These are phyloP conservation scores for Lepiota venenata DNA, from an alignment of 768 basidiomycete genomes.

Conservation along the genomic window DNA sequence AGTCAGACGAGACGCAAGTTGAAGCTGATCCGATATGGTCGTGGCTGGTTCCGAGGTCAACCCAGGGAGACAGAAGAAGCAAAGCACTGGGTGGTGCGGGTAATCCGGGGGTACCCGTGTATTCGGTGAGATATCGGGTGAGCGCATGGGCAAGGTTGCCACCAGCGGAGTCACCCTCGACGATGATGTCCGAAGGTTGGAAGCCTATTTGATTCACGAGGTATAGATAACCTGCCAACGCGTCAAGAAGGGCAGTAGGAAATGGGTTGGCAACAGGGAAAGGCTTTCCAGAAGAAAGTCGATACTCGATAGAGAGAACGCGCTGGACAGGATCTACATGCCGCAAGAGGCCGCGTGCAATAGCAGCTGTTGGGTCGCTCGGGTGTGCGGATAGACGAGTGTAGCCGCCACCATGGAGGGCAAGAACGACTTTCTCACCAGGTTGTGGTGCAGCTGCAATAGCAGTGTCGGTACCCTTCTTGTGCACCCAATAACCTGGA, in stretches of 20 bases:
- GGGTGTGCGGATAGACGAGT: conserved; percentile 54
- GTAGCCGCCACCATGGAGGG: conserved; percentile 65
- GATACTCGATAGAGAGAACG: conserved; percentile 67
- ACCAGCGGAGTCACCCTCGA: conserved; percentile 77
- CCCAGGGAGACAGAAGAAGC: conserved; percentile 54
- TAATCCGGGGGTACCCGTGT: conserved; percentile 32
- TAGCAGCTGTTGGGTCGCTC: conserved; percentile 38
- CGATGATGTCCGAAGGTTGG: conserved; percentile 53
- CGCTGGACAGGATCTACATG: conserved; percentile 42
- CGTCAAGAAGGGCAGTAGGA: conserved; percentile 73
- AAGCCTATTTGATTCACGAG: conserved; percentile 58
- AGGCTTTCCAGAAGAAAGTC: conserved; percentile 49
- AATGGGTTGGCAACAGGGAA: conserved; percentile 51
- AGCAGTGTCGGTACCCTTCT: conserved; percentile 30
- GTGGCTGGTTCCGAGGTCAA: conserved; percentile 44
- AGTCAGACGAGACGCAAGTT: conserved; percentile 32
- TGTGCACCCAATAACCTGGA: conserved; percentile 58
- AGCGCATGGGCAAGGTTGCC: conserved; percentile 68
- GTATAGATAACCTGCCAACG: conserved; percentile 70
- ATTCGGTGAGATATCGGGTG: conserved; percentile 55
- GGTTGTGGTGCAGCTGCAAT: conserved; percentile 35
- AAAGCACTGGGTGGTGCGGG: conserved; percentile 45
- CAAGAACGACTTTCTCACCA: conserved; percentile 57
- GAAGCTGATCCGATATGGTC: conserved; percentile 31
- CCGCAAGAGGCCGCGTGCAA: conserved; percentile 45